Base-by-base conservation (phyloP, 768 basidiomycete species). In the Chalciporus piperatus region DNA sequence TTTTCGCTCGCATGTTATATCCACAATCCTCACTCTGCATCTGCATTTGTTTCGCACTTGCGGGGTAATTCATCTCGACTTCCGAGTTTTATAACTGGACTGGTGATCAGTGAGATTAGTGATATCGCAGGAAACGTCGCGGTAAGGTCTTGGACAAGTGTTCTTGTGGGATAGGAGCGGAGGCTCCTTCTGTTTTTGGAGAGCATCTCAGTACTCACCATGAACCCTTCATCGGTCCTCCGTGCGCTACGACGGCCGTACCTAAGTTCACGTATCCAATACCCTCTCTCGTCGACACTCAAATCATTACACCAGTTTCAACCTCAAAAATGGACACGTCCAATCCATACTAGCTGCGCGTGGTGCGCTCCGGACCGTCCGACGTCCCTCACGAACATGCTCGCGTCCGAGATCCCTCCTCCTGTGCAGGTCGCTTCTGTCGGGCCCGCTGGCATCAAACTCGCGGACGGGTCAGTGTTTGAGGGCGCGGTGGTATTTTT, bases 401-500 rank as follows among this genome's bases (percentile, higher is more conserved):
- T 92, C 23, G 85, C 85, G 10, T 81, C 82, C 52, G 87, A 79
- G 38, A 76, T 73, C 5, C 81, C 84, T 27, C 87, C 84, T 0
- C 72, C 88, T 0, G 85, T 90, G 1, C 85, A 87, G 67, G 85
- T 92, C 52, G 73, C 77, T 45, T 84, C 83, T 3, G 79, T 91
- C 47, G 76, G 82, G 0, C 66, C 75, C 0, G 68, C 73, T 1
- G 91, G 87, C 20, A 84, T 92, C 38, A 76, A 79, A 39, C 80
- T 93, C 6, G 74, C 73, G n/a, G 90, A 91, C 63, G 92, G 93
- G 4, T 79, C 95, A 20, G 62, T 90, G 16, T 67, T 97, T 2
- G 82, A 85, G 0, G 84, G 84, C 1, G 81, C 93, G 0, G 87
- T 85, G 59, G 79, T 99, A 25, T 89, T 99, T 55, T 66, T 95